These are phyloP conservation scores for Pseudogymnoascus sp. DNA, from an alignment of 2,329 filamentous ascomycete genomes.

Conservation along the genomic window DNA sequence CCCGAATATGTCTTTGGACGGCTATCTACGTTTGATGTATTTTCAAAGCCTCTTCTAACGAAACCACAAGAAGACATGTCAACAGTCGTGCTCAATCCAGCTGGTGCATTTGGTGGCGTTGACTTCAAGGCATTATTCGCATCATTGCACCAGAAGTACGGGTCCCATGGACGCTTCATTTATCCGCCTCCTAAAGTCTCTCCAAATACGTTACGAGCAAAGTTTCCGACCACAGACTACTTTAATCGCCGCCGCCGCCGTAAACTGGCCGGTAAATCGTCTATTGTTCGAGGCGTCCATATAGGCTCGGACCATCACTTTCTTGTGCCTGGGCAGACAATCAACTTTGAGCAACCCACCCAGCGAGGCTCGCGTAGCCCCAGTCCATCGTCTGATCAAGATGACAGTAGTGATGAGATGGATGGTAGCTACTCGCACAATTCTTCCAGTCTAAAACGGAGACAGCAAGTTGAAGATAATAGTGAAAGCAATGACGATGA, in stretches of 20 bases:
- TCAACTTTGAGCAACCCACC: constrained; percentile 23
- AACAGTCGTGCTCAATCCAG: background rate
- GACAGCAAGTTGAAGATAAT: constrained; percentile 21
- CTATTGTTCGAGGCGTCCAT: background rate
- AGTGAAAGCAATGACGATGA: constrained; percentile 18
- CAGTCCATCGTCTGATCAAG: constrained; percentile 49
- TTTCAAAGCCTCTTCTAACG: constrained; percentile 5
- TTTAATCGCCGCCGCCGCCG: constrained; percentile 16
- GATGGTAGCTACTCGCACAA: constrained; percentile 44
- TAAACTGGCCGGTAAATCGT: background rate
- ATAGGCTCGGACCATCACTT: background rate
- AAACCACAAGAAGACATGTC: constrained; percentile 19
- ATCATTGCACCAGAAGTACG: constrained; percentile 28
- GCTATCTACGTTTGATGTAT: constrained; percentile 4
- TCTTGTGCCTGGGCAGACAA: constrained; percentile 8
- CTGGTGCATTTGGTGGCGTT: constrained; percentile 26
- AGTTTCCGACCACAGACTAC: constrained; percentile 24
- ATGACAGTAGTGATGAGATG: constrained; percentile 45
- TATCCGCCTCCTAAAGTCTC: constrained; percentile 10
- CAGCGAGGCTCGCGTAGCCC: constrained; percentile 41
- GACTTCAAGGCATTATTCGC: constrained; percentile 25
- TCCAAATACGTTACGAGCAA: background rate
- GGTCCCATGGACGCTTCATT: constrained; percentile 23
- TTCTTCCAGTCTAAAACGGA: constrained; percentile 34
- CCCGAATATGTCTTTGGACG: constrained; percentile 10